Evolutionary conservation across 148 eudicot genomes (phyloP).

Genomic region (Vaccinium darrowii): DNA sequence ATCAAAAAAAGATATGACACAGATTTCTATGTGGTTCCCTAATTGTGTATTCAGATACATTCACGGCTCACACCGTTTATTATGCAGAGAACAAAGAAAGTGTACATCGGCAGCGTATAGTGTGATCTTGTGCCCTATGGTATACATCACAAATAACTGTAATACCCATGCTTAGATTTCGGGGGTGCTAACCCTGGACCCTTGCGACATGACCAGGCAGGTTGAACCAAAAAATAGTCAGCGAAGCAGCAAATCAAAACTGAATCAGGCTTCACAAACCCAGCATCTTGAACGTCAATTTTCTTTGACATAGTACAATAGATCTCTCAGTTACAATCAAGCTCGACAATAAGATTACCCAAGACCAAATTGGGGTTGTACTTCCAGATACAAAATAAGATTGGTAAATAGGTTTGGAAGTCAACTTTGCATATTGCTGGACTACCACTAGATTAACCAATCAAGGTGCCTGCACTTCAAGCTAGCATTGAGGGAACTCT

Average conservation of each 20-base stretch:
- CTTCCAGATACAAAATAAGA: background rate
- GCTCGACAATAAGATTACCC: background rate
- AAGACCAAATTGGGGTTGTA: background rate
- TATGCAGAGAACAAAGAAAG: too few relatives aligned
- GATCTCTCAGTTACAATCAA: background rate
- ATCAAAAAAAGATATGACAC: too few relatives aligned
- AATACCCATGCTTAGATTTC: too few relatives aligned
- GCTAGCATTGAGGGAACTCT: background rate
- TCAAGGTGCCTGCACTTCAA: background rate
- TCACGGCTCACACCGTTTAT: too few relatives aligned
- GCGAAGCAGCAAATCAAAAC: background rate
- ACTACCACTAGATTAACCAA: background rate
- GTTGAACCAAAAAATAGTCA: too few relatives aligned
- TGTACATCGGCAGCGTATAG: too few relatives aligned
- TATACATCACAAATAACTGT: too few relatives aligned
- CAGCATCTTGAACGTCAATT: background rate
- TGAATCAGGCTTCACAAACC: background rate
- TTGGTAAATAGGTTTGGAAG: background rate
- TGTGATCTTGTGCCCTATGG: too few relatives aligned
- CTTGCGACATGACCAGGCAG: too few relatives aligned
- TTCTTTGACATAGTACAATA: background rate
- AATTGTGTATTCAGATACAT: too few relatives aligned
- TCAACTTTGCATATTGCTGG: background rate
- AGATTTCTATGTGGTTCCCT: too few relatives aligned
- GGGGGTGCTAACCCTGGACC: too few relatives aligned